Base-by-base conservation (phyloP, 2,329 filamentous ascomycete species). In the Conoideocrella luteorostrata region DNA sequence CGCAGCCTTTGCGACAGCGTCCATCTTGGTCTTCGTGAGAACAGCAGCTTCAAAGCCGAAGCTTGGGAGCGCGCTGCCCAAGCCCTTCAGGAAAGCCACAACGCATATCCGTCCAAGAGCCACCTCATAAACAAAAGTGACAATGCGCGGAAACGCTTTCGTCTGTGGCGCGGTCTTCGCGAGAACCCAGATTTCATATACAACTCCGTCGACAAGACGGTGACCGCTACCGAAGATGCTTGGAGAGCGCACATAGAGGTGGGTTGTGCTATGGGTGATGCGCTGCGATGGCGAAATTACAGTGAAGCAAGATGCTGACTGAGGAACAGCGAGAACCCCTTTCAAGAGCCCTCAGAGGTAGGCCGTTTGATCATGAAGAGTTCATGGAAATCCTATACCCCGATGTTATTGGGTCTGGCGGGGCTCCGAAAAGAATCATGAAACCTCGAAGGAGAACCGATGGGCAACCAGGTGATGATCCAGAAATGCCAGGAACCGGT, bases 41-140 rank as follows among this genome's bases (percentile, higher is more conserved):
- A 75, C 51, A 75, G 75, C 60, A 78, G 73, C 64, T 80, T 80
- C 67, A 80, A 80, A 60, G 67, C 72, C 15, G 75, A 78, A 54
- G 77, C 76, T 2, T 80, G 77, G 77, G 74, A 79, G 45, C 73
- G 74, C 50, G 77, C 77, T 36, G 69, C 71, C 44, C 63, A 68
- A 37, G 75, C 74, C 24, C 61, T 80, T 43, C 70, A 74, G 60
- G 72, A 75, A 23, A 69, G 69, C 43, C 77, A 80, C 53, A 66
- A 67, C 54, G 75, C 76, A 36, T 77, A 69, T 49, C 75, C 76
- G n/a, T 71, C 76, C 48, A 80, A 80, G 62, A 73, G 69, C 52
- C 77, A 80, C 43, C 70, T 80, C 28, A 78, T 80, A 59, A 80
- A 80, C 65, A 80, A 80, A 63, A 77, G 74, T 50, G 77, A 80